These are phyloP conservation scores for Peronospora belbahrii DNA, from an alignment of 352 stramenopile species.

Conservation along the genomic window DNA sequence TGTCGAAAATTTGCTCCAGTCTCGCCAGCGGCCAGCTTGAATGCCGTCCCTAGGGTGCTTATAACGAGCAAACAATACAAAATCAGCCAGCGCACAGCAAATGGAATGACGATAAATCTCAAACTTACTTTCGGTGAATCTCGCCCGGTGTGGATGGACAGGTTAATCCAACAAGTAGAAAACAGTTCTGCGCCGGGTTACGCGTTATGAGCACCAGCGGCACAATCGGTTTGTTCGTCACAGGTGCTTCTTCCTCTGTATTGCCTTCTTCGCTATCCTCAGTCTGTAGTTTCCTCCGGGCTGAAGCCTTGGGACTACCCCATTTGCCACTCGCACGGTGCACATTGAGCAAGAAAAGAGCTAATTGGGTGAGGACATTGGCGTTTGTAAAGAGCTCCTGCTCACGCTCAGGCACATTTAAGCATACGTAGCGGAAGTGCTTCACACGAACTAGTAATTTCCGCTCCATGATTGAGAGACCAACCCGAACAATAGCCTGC, in stretches of 20 bases:
- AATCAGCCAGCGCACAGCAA: not conserved
- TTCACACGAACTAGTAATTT: conserved; percentile 92
- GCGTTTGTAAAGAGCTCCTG: conserved; percentile 90
- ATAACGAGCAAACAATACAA: conserved; percentile 9
- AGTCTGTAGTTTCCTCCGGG: conserved; percentile 17
- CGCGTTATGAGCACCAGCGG: conserved; percentile 73
- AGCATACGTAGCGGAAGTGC: conserved; percentile 95
- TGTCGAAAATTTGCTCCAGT: conserved; percentile 90
- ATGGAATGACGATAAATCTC: not conserved
- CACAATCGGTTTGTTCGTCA: conserved; percentile 49
- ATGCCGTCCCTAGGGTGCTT: conserved; percentile 89
- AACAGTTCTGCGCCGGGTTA: conserved; percentile 89
- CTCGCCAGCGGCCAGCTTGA: conserved; percentile 89
- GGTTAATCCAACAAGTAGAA: conserved; percentile 92
- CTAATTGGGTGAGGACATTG: conserved; percentile 89
- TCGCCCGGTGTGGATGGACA: conserved; percentile 85
- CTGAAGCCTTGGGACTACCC: conserved; percentile 36
- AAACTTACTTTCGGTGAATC: conserved; percentile 80
- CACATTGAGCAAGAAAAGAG: conserved; percentile 92
- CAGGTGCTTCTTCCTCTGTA: conserved; percentile 26
- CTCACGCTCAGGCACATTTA: conserved; percentile 80
- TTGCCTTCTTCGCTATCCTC: conserved; percentile 32
- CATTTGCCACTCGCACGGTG: conserved; percentile 93
- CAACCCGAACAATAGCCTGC: conserved; percentile 89
- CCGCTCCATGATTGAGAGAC: conserved; percentile 92